These are phyloP conservation scores for Colletotrichum gloeosporioides DNA, from an alignment of 2,329 filamentous ascomycete genomes.

Conservation along the genomic window DNA sequence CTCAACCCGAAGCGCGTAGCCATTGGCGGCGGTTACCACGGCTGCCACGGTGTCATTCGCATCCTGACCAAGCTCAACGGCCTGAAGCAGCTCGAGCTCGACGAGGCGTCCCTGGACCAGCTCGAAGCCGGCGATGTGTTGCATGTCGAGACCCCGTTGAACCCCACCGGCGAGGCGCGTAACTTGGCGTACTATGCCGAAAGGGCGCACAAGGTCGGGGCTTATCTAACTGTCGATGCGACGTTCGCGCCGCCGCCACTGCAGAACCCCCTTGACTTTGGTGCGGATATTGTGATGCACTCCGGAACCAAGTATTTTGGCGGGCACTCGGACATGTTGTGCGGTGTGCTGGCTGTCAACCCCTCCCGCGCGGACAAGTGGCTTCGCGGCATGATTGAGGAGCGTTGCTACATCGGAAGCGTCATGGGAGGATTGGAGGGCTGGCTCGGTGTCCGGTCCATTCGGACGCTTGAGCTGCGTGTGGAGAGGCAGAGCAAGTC, in stretches of 20 bases:
- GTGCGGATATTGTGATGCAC: slow-evolving; percentile 90
- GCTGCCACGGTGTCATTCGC: slow-evolving; percentile 84
- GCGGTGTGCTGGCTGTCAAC: slow-evolving; percentile 77
- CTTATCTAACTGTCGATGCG: slow-evolving; percentile 82
- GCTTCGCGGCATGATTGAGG: slow-evolving; percentile 64
- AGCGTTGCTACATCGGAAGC: slow-evolving; percentile 78
- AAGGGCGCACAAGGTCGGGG: slow-evolving; percentile 74
- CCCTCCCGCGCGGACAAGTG: slow-evolving; percentile 56
- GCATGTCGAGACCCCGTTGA: slow-evolving; percentile 92
- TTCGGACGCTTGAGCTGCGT: slow-evolving; percentile 85
- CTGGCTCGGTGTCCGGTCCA: slow-evolving; percentile 87
- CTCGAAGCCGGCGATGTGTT: slow-evolving; percentile 82
- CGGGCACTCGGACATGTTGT: slow-evolving; percentile 92
- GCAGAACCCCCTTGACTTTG: slow-evolving; percentile 82
- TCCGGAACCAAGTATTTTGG: slow-evolving; percentile 96
- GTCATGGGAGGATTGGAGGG: slow-evolving; percentile 91
- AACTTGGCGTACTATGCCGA: slow-evolving; percentile 75
- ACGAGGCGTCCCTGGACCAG: slow-evolving; percentile 48
- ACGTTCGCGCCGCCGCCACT: slow-evolving; percentile 93
- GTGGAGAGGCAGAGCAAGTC: slow-evolving; percentile 78
- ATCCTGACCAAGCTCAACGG: slow-evolving; percentile 79
- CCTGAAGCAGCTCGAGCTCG: slow-evolving; percentile 72
- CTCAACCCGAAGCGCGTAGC: slow-evolving; percentile 84
- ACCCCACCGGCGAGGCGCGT: slow-evolving; percentile 84
- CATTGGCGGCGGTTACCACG: slow-evolving; percentile 89